Evolutionary conservation across 2,329 filamentous ascomycete genomes (phyloP).

Genomic region (Neobulgaria alba): DNA sequence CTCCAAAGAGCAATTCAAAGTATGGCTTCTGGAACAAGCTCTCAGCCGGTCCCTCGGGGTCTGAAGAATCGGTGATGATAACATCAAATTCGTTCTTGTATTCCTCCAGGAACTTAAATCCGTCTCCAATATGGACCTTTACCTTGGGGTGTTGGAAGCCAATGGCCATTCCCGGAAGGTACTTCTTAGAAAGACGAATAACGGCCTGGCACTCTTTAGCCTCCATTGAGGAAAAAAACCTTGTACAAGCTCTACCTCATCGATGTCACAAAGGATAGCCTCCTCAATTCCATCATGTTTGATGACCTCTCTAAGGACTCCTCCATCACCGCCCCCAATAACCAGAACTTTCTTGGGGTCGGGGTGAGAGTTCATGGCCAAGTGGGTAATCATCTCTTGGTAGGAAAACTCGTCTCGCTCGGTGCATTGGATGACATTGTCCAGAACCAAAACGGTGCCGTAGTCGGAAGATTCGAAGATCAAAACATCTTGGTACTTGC

Average conservation of each 20-base stretch:
- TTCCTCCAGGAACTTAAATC: slow-evolving; percentile 96
- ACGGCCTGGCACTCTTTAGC: slow-evolving; percentile 54
- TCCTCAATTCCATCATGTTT: slow-evolving; percentile 98
- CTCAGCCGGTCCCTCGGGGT: slow-evolving; percentile 95
- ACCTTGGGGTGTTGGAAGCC: slow-evolving; percentile 92
- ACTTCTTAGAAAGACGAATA: slow-evolving; percentile 96
- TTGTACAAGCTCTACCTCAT: slow-evolving; percentile 53
- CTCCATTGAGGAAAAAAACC: not conserved
- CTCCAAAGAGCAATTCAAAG: slow-evolving; percentile 87
- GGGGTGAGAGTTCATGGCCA: slow-evolving; percentile 97
- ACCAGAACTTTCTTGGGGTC: slow-evolving; percentile 97
- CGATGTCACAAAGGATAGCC: slow-evolving; percentile 95
- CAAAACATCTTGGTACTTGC: slow-evolving; percentile 96
- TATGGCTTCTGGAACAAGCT: slow-evolving; percentile 97
- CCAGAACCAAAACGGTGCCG: slow-evolving; percentile 89
- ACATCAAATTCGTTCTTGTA: slow-evolving; percentile 98
- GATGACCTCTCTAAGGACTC: slow-evolving; percentile 95
- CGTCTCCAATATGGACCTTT: slow-evolving; percentile 87
- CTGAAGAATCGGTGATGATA: slow-evolving; percentile 98
- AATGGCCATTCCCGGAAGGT: slow-evolving; percentile 86
- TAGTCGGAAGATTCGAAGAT: slow-evolving; percentile 98
- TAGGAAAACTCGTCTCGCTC: slow-evolving; percentile 99
- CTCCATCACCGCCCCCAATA: slow-evolving; percentile 94
- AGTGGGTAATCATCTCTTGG: slow-evolving; percentile 99
- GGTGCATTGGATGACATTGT: slow-evolving; percentile 98